Evolutionary conservation across 257 asterid species (phyloP), one percentile per base, ranked within the genome.

Genomic region (Avicennia marina): DNA sequence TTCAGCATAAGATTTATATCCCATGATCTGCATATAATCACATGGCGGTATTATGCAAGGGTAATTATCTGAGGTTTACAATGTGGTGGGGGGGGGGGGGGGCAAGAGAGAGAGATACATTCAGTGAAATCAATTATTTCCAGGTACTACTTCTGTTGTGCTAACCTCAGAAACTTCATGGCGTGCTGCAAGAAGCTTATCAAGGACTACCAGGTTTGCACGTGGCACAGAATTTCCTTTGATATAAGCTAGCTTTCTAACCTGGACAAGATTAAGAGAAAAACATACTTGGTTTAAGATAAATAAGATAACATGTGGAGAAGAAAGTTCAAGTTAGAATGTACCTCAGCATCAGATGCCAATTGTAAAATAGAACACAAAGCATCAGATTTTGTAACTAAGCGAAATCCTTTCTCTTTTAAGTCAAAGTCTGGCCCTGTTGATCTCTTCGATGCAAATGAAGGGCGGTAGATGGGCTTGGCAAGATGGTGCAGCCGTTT

Each of bases 81-180:
- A n/a, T 11, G 29, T 58, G 36, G 36, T n/a, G n/a, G n/a, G n/a
- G n/a, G n/a, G n/a, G n/a, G n/a, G n/a, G n/a, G n/a, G n/a, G n/a
- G n/a, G n/a, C n/a, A 63, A 44, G 36, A 38, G 47, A 32, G 25
- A 12, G 10, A 36, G 41, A 36, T 47, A 40, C 48, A 64, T 26
- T 50, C 67, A 75, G 24, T 26, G 36, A 47, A 64, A 18, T 22
- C 56, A 43, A 24, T 10, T 19, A 46, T 55, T 27, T 38, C 33
- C 39, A 57, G 26, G 41, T 19, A 58, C 21, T 56, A 54, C 39
- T 55, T 20, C 33, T 52, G 45, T 43, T 67, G 18, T 18, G 17
- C 12, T 75, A 69, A 91, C 95, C 98, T 88, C 84, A 43, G 98
- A 77, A 68, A 91, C 79, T 68, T 91, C 95, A 52, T 88, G 95